Conservation (phyloP, 306 rosid species). For the Luffa aegyptiaca region DNA sequence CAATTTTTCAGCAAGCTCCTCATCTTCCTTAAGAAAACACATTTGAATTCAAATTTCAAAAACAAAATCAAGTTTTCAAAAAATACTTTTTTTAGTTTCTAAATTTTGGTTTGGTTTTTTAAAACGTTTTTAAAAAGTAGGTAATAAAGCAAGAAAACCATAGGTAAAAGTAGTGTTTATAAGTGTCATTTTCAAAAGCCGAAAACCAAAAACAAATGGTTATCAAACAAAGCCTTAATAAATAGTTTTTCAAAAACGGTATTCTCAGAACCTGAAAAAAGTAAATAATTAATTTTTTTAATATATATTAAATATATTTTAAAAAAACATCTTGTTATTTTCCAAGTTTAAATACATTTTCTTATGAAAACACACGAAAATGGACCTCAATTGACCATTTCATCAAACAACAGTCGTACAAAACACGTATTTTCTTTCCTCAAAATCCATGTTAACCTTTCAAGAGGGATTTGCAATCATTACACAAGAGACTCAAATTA, state of each 20-base stretch:
- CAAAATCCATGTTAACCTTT: background rate
- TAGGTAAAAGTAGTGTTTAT: no score
- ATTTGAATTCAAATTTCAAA: no score
- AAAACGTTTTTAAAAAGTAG: no score
- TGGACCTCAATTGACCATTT: background rate
- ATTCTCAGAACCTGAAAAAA: background rate
- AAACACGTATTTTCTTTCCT: background rate
- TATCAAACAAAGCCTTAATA: background rate
- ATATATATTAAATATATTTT: background rate
- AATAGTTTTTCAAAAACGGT: background rate
- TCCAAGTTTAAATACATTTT: background rate
- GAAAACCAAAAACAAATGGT: no score
- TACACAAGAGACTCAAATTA: background rate
- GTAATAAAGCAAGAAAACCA: no score
- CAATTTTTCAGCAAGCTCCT: no score
- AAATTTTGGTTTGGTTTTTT: no score
- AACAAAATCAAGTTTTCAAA: no score
- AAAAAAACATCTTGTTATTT: background rate
- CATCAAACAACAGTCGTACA: background rate
- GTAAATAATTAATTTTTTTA: background rate
- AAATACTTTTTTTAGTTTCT: no score
- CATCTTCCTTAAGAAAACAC: no score
- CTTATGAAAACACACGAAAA: background rate
- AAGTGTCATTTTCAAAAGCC: no score
- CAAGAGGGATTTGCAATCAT: background rate